Conservation (phyloP, 352 stramenopile species). For the Phytophthora quininea region DNA sequence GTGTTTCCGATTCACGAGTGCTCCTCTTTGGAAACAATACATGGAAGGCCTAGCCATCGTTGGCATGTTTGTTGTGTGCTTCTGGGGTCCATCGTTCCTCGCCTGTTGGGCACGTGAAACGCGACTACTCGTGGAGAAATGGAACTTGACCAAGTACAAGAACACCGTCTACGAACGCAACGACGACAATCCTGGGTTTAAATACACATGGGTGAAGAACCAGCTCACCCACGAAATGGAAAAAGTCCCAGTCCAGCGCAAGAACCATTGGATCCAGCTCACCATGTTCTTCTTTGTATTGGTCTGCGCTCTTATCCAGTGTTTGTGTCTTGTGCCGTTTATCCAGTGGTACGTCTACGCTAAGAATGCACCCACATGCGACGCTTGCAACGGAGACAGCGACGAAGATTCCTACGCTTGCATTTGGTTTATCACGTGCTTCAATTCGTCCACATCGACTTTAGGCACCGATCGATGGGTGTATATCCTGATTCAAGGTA, state of each 20-base stretch:
- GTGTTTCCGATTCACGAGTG: conserved; percentile 65
- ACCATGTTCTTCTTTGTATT: conserved; percentile 89
- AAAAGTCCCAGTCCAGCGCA: conserved; percentile 82
- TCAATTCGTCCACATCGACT: conserved; percentile 68
- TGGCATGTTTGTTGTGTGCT: conserved; percentile 74
- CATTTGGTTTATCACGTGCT: conserved; percentile 87
- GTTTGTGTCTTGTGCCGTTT: conserved; percentile 83
- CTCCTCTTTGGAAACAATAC: conserved; percentile 73
- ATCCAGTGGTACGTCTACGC: conserved; percentile 92
- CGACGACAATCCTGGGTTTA: conserved; percentile 84
- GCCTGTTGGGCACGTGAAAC: conserved; percentile 89
- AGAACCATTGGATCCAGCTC: conserved; percentile 86
- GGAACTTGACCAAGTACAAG: conserved; percentile 89
- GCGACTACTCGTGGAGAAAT: conserved; percentile 88
- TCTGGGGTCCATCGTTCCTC: conserved; percentile 85
- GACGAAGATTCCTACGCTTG: conserved; percentile 59
- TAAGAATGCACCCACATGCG: conserved; percentile 82
- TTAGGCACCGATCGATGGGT: conserved; percentile 88
- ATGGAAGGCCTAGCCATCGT: conserved; percentile 71
- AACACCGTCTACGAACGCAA: conserved; percentile 90
- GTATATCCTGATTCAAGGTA: conserved; percentile 89
- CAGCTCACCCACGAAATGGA: conserved; percentile 89
- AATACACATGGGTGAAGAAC: conserved; percentile 89
- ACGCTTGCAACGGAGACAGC: conserved; percentile 54
- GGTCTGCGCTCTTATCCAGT: conserved; percentile 76